Conservation (phyloP, 2,329 filamentous ascomycete genomes). For the Truncatella angustata region DNA sequence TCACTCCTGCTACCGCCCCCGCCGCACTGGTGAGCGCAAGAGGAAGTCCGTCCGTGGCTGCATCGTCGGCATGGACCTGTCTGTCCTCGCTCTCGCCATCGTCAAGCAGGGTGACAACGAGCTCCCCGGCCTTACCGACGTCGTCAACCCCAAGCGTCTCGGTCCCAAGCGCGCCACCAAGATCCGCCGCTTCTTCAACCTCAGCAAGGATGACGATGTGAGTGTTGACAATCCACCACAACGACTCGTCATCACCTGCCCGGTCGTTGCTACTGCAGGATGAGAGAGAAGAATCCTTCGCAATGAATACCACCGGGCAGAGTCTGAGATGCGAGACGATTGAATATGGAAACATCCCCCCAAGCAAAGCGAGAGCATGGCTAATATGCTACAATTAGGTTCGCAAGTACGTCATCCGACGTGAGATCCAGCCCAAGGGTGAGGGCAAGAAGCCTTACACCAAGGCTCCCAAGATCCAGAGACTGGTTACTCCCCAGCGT, state of each 20-base stretch:
- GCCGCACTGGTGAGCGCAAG: conserved; percentile 98
- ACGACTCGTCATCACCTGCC: conserved; percentile 70
- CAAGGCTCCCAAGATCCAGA: conserved; percentile 99
- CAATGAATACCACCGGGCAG: conserved; percentile 46
- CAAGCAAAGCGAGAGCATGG: conserved; percentile 18
- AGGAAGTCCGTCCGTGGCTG: conserved; percentile 98
- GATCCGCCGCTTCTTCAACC: conserved; percentile 99
- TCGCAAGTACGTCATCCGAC: conserved; percentile 99
- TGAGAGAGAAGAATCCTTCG: conserved; percentile 38
- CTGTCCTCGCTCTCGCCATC: conserved; percentile 89
- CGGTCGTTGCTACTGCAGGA: conserved; percentile 44
- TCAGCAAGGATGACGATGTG: conserved; percentile 99
- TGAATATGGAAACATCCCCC: too few species aligned
- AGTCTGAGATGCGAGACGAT: conserved; percentile 31
- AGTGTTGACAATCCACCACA: conserved; percentile 54
- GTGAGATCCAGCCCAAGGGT: conserved; percentile 94
- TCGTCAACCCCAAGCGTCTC: conserved; percentile 97
- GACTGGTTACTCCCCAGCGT: conserved; percentile 97
- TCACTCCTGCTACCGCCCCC: conserved; percentile 99
- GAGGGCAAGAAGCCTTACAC: conserved; percentile 98
- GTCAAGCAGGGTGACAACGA: conserved; percentile 98
- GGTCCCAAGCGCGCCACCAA: conserved; percentile 99
- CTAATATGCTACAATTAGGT: conserved; percentile 59
- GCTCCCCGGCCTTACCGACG: conserved; percentile 94
- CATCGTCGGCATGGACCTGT: conserved; percentile 95